These are phyloP conservation scores for Veloboletus limbatus DNA, from an alignment of 1,284 basidiomycete species.

Conservation along the genomic window DNA sequence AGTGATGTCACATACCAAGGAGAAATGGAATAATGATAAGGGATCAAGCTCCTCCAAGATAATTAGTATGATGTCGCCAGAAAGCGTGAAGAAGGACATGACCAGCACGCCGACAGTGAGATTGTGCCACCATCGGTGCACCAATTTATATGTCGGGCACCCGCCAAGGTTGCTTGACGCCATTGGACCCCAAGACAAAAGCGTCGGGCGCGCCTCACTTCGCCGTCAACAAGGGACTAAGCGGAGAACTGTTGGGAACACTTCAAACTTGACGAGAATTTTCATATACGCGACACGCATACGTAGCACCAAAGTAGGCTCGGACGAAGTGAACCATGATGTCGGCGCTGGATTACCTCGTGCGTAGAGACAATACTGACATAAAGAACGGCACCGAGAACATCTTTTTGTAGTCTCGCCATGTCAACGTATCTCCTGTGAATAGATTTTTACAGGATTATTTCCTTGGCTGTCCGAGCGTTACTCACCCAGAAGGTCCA, in stretches of 20 bases:
- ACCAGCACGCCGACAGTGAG: constrained; percentile 33
- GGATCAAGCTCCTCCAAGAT: constrained; percentile 56
- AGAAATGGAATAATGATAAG: constrained; percentile 47
- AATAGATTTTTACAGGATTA: constrained; percentile 30
- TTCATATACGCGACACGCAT: constrained; percentile 27
- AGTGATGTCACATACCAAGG: constrained; percentile 38
- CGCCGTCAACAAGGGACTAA: constrained; percentile 32
- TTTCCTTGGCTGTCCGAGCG: constrained; percentile 6
- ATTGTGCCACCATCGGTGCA: constrained; percentile 4
- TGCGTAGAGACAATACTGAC: constrained; percentile 44
- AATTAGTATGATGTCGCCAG: constrained; percentile 51
- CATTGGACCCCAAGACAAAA: constrained; percentile 34
- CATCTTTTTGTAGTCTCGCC: constrained; percentile 44
- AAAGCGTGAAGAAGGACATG: constrained; percentile 46
- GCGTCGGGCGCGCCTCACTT: constrained; percentile 32
- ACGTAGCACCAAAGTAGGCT: constrained; percentile 24
- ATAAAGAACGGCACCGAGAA: constrained; percentile 38
- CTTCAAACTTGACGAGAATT: constrained; percentile 28
- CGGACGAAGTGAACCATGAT: constrained; percentile 19
- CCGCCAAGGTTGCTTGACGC: constrained; percentile 22
- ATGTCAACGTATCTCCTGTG: constrained; percentile 55
- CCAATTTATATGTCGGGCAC: constrained; percentile 34
- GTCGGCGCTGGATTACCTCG: constrained; percentile 33
- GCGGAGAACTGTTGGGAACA: constrained; percentile 31
- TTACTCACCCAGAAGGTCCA: constrained; percentile 26